Base-by-base conservation (phyloP, 1,284 basidiomycete species). In the Ceratorhiza oryzae-sativae region DNA sequence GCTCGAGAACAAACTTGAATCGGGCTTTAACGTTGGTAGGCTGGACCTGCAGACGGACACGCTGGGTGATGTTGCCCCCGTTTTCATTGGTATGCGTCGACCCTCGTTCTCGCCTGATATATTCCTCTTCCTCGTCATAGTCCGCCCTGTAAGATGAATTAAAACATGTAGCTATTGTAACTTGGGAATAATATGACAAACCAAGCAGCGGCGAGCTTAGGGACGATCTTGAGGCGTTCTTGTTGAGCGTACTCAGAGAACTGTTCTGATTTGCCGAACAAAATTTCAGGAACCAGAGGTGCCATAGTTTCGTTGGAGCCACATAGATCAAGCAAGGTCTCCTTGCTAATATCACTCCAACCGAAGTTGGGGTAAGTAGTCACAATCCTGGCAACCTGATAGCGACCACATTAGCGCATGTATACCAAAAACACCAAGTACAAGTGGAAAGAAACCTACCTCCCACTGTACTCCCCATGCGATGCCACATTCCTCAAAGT, bases 391-490 rank as follows among this genome's bases (percentile, higher is more conserved):
- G 56, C 56, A 15, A 59, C 42, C 56, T 65, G 15, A 3, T 20
- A 23, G 18, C n/a, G 23, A 59, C 23, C 5, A 42, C 15, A 36
- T 27, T 36, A 34, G n/a, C n/a, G 10, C 8, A n/a, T n/a, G n/a
- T n/a, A n/a, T n/a, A n/a, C n/a, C n/a, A n/a, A n/a, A n/a, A n/a
- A n/a, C n/a, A n/a, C n/a, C n/a, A n/a, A 15, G 25, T 46, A 23
- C 27, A 32, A 20, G 30, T 4, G 68, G 15, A 27, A 71, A 27
- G 12, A 36, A 13, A 2, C 53, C 39, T 8, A 73, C 67, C 23
- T 71, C 41, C 59, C 59, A 73, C 34, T 73, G 72, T 0, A 71
- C 72, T 2, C 56, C 56, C 72, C 72, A 73, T 6, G 68, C 46
- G 5, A 71, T 51, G n/a, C 30, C 45, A 15, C 42, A 46, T 3